phyloP scores from a whole-genome alignment of 345 rosid genomes.

The Kernera saxatilis region DNA sequence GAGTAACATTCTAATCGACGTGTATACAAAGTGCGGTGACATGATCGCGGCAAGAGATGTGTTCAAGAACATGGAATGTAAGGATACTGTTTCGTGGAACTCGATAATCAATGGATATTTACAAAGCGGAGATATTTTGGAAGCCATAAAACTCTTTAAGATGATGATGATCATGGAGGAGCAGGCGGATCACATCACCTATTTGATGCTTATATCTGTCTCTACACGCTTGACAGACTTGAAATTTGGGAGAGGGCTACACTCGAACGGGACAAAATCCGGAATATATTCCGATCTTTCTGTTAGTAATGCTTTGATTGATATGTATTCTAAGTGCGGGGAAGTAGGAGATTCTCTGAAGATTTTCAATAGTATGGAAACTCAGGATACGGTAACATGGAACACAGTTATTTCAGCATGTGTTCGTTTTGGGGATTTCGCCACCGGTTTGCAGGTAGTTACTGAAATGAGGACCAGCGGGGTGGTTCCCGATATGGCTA shows the following conservation, averaged over 20 bases:
- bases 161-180: slow-evolving; percentile 39
- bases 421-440: slow-evolving; percentile 44
- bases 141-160: slow-evolving; percentile 48
- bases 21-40: slow-evolving; percentile 55
- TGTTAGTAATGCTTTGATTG: slow-evolving; percentile 51
- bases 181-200: slow-evolving; percentile 49
- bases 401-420: slow-evolving; percentile 54
- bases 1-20: slow-evolving; percentile 48
- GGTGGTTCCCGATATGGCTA: slow-evolving; percentile 41
- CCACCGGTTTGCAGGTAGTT: slow-evolving; percentile 41
- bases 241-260: slow-evolving; percentile 42
- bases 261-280: slow-evolving; percentile 40
- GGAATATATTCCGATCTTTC: slow-evolving; percentile 40
- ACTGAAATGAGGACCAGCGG: slow-evolving; percentile 38
- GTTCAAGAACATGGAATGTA: slow-evolving; percentile 39
- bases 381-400: slow-evolving; percentile 54
- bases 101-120: slow-evolving; percentile 48
- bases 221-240: slow-evolving; percentile 34
- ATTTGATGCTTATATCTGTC: slow-evolving; percentile 40
- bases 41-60: slow-evolving; percentile 40
- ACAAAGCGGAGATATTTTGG: slow-evolving; percentile 32
- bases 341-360: slow-evolving; percentile 35
- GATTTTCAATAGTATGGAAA: slow-evolving; percentile 42
- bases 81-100: slow-evolving; percentile 63
- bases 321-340: slow-evolving; percentile 58